A percentile compares a stretch with the other conserved stretches of the same genome.
These are phyloP conservation scores for Candida anglica DNA, from an alignment of 805 yeast species.

Conservation along the genomic window DNA sequence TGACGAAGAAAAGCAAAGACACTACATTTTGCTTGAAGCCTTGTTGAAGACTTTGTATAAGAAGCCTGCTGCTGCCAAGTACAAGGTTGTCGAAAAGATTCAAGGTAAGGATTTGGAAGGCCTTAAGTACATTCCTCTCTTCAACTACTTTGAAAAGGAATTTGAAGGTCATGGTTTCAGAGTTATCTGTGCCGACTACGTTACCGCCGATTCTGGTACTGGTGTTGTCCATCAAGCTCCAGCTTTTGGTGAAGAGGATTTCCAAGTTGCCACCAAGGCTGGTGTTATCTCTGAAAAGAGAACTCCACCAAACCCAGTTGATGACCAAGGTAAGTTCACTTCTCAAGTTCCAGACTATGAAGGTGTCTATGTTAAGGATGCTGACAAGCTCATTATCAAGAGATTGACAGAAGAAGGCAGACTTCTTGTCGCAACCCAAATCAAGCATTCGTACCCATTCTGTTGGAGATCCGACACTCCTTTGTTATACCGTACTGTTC, in stretches of 20 bases:
- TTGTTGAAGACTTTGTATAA: constrained; percentile 83
- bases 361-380: constrained; percentile 91
- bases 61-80: constrained; percentile 90
- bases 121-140: constrained; percentile 75
- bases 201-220: constrained; percentile 93
- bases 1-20: constrained; percentile 79
- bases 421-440: constrained; percentile 71
- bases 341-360: constrained; percentile 66
- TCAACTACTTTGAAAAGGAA: constrained; percentile 71
- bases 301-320: constrained; percentile 90
- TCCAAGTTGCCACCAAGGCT: constrained; percentile 66
- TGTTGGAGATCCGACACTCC: constrained; percentile 99
- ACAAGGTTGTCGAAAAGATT: constrained; percentile 73
- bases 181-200: constrained; percentile 80
- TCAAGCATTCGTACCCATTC: constrained; percentile 96
- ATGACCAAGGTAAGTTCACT: constrained; percentile 87
- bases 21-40: constrained; percentile 81
- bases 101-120: constrained; percentile 81
- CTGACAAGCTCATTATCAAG: constrained; percentile 88
- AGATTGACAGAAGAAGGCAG: constrained; percentile 73
- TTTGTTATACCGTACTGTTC: constrained; percentile 90
- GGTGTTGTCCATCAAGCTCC: constrained; percentile 99
- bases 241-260: constrained; percentile 99
- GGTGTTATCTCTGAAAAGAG: constrained; percentile 71
- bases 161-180: constrained; percentile 77